Conservation (phyloP, 2,329 filamentous ascomycete genomes). For the Coniochaeta pulveracea region DNA sequence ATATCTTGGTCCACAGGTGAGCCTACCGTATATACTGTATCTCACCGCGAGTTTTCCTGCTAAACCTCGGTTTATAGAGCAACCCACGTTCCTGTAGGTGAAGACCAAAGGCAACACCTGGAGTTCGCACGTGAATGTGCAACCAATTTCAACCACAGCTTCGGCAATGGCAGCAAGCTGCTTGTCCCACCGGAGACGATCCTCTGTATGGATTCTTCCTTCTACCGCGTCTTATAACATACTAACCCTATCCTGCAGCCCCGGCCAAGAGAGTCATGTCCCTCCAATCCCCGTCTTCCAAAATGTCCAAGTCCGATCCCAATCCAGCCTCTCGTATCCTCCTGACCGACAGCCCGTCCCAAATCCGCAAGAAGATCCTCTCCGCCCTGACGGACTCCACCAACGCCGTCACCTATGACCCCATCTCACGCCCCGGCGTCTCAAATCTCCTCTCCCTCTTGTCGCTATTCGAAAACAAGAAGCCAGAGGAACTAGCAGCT, state of each 20-base stretch:
- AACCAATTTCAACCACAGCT: slow-evolving; percentile 73
- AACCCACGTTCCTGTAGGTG: slow-evolving; percentile 93
- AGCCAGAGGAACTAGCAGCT: slow-evolving; percentile 26
- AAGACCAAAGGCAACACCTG: slow-evolving; percentile 87
- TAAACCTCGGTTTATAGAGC: slow-evolving; percentile 50
- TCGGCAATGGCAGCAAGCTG: slow-evolving; percentile 31
- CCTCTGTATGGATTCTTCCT: slow-evolving; percentile 41
- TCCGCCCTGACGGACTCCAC: slow-evolving; percentile 66
- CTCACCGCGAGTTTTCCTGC: too few relatives aligned
- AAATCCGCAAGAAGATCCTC: slow-evolving; percentile 60
- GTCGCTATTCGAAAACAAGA: slow-evolving; percentile 50
- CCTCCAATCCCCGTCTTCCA: slow-evolving; percentile 61
- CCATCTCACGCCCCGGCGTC: slow-evolving; percentile 60
- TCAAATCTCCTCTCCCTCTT: slow-evolving; percentile 78
- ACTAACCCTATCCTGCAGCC: slow-evolving; percentile 30
- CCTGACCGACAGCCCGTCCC: slow-evolving; percentile 57
- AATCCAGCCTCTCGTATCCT: slow-evolving; percentile 67
- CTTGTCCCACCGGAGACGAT: slow-evolving; percentile 59
- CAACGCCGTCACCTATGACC: slow-evolving; percentile 61
- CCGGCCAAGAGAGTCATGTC: slow-evolving; percentile 84
- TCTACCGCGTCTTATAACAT: background rate
- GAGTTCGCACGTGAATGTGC: slow-evolving; percentile 85
- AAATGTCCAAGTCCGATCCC: slow-evolving; percentile 89
- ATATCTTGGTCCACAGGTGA: slow-evolving; percentile 76
- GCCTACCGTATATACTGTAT: slow-evolving; percentile 1